Evolutionary conservation across 164 flowering plant species (phyloP), one percentile per base, ranked within the genome.

Genomic region (Chimonanthus praecox): DNA sequence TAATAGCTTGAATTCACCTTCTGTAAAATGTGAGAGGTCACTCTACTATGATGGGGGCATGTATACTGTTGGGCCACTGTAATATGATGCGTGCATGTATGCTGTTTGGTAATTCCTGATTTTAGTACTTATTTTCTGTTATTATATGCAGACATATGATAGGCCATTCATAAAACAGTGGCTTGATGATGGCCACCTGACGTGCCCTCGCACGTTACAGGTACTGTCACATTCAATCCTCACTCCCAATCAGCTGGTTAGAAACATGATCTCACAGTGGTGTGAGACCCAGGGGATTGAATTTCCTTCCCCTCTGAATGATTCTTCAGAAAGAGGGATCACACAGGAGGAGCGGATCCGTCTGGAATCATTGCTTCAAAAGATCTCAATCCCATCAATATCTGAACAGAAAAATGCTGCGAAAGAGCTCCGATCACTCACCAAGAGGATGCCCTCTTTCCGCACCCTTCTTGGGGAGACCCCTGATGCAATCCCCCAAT

Each of bases 201-300:
- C 85, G 47, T 93, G 98, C 76, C 98, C 98, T 4, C 72, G 21
- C 20, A 88, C 91, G 16, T 82, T 87, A 48, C 89, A 94, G 78
- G 88, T 87, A 6, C 87, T 93, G 45, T 84, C 90, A 0, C 92
- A 91, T 79, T 78, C 88, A 15, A 47, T 78, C 49, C 88, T 91
- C 18, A 84, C 85, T 8, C 95, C 97, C 1, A 93, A 93, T 82
- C 80, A 77, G 80, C 71, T 91, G 74, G 77, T 88, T 10, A 73
- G 83, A 64, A 88, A 88, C 58, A 76, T 86, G 88, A 89, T 90
- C 46, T 72, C 64, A 2, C 78, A 83, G 49, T 92, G 97, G 97
- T 91, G 91, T 77, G 78, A 86, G 75, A 82, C 67, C 45, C 80
- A 81, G 58, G 89, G 88, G 45, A 67, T 85, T 11, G 84, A 87